These are phyloP conservation scores for Lagerstroemia speciosa DNA, from an alignment of 345 rosid species.

Conservation along the genomic window DNA sequence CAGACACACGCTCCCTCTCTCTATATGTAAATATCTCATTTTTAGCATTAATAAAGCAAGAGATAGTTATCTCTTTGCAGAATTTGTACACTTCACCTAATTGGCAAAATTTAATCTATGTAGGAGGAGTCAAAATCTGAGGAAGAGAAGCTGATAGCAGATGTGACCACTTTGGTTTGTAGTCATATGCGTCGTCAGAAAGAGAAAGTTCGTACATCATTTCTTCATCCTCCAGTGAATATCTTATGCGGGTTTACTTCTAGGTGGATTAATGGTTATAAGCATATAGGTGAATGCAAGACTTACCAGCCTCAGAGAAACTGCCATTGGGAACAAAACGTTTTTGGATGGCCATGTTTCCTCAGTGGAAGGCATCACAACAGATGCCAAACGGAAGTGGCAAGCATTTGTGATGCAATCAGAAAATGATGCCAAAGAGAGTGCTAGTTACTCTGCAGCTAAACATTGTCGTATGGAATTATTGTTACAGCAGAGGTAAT, in stretches of 20 bases:
- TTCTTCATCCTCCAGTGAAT: background rate
- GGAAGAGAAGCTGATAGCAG: slow-evolving; percentile 76
- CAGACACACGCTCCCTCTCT: too few species aligned
- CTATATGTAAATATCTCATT: too few species aligned
- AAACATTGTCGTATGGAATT: slow-evolving; percentile 93
- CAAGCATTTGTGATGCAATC: slow-evolving; percentile 64
- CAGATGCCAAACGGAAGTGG: slow-evolving; percentile 96
- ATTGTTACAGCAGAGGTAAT: slow-evolving; percentile 73
- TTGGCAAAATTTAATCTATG: slow-evolving; percentile 8
- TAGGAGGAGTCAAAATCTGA: slow-evolving; percentile 87
- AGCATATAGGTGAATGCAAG: slow-evolving; percentile 74
- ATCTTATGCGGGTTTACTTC: slow-evolving; percentile 1
- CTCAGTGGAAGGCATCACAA: slow-evolving; percentile 46
- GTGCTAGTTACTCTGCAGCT: slow-evolving; percentile 64
- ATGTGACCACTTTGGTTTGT: slow-evolving; percentile 64
- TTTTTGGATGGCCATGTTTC: slow-evolving; percentile 61
- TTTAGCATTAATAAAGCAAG: too few species aligned
- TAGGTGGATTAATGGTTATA: slow-evolving; percentile 19
- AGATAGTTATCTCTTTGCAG: too few species aligned
- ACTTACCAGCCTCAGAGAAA: slow-evolving; percentile 53
- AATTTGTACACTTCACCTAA: too few species aligned
- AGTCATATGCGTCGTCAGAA: slow-evolving; percentile 67
- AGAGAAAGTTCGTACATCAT: slow-evolving; percentile 38
- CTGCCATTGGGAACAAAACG: slow-evolving; percentile 43
- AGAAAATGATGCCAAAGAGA: slow-evolving; percentile 60